Evolutionary conservation across 1,139 yeast species (phyloP).

Genomic region (Debaryomycetaceae sp.): DNA sequence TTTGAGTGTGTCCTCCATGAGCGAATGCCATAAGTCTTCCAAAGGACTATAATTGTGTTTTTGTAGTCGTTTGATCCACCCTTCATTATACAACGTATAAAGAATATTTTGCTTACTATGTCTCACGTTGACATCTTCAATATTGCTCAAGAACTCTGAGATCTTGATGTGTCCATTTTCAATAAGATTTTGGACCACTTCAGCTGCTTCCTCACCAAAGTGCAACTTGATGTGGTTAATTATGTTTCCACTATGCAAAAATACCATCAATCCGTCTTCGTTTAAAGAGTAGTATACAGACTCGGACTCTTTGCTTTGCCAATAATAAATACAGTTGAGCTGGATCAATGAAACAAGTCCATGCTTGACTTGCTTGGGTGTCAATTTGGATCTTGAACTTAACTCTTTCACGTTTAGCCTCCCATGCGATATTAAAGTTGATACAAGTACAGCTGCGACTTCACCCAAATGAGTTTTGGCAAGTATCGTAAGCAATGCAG

Average conservation of each 20-base stretch:
- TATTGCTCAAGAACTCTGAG: conserved; percentile 51
- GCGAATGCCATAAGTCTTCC: conserved; percentile 54
- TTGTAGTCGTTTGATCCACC: conserved; percentile 49
- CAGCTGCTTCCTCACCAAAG: conserved; percentile 52
- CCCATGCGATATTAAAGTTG: conserved; percentile 58
- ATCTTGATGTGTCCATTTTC: conserved; percentile 63
- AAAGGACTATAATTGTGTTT: conserved; percentile 42
- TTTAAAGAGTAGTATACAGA: conserved; percentile 56
- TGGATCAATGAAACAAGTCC: conserved; percentile 65
- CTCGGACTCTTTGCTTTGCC: conserved; percentile 40
- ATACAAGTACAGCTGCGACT: conserved; percentile 53
- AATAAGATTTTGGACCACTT: conserved; percentile 68
- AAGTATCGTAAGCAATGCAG: conserved; percentile 53
- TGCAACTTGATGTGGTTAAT: conserved; percentile 45
- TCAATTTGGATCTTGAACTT: conserved; percentile 35
- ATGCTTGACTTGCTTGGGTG: conserved; percentile 46
- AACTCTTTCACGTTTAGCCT: conserved; percentile 52
- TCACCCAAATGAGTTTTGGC: conserved; percentile 61
- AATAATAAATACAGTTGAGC: conserved; percentile 56
- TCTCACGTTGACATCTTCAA: conserved; percentile 22
- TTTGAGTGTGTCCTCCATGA: conserved; percentile 50
- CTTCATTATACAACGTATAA: conserved; percentile 48
- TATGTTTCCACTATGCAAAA: conserved; percentile 78
- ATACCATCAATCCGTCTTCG: conserved; percentile 58
- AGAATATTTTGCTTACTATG: conserved; percentile 34